A percentile compares a stretch with the other conserved stretches of the same genome.
phyloP scores from a whole-genome alignment of 805 yeast genomes.

The Sugiyamaella mastotermitis region DNA sequence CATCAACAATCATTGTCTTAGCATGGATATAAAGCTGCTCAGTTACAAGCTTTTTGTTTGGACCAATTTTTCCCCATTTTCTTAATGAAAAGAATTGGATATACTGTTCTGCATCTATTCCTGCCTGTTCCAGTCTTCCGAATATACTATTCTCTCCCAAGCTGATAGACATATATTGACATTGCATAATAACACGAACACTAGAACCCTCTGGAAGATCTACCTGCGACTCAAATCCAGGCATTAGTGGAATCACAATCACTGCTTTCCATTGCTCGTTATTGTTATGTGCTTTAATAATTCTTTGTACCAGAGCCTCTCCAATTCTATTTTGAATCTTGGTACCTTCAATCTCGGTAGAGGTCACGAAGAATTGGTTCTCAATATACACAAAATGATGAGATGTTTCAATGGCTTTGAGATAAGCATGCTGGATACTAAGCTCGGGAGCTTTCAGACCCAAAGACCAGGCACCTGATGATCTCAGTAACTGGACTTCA shows the following conservation, averaged over 20 bases:
- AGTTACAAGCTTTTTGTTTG: slow-evolving; percentile 62
- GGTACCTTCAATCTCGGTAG: slow-evolving; percentile 71
- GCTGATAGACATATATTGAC: slow-evolving; percentile 89
- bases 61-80: slow-evolving; percentile 93
- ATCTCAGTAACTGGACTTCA: slow-evolving; percentile 83
- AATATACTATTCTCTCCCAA: slow-evolving; percentile 85
- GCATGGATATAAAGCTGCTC: slow-evolving; percentile 95
- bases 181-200: slow-evolving; percentile 93
- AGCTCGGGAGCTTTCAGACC: slow-evolving; percentile 82
- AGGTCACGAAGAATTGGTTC: slow-evolving; percentile 89
- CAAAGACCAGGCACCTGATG: slow-evolving; percentile 89
- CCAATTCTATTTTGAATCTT: slow-evolving; percentile 85
- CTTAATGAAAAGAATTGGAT: slow-evolving; percentile 87
- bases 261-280: slow-evolving; percentile 83
- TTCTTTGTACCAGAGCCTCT: slow-evolving; percentile 95
- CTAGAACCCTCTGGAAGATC: slow-evolving; percentile 91
- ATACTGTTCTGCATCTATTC: slow-evolving; percentile 83
- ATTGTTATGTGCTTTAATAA: slow-evolving; percentile 77
- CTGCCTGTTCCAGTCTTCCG: slow-evolving; percentile 69
- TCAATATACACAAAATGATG: slow-evolving; percentile 92
- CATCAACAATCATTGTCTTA: slow-evolving; percentile 87
- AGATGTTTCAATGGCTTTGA: slow-evolving; percentile 83
- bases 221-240: slow-evolving; percentile 85
- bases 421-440: slow-evolving; percentile 87
- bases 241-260: slow-evolving; percentile 91